phyloP scores from a whole-genome alignment of 192 early-diverging fungal species.

The Coemansia sp. region DNA sequence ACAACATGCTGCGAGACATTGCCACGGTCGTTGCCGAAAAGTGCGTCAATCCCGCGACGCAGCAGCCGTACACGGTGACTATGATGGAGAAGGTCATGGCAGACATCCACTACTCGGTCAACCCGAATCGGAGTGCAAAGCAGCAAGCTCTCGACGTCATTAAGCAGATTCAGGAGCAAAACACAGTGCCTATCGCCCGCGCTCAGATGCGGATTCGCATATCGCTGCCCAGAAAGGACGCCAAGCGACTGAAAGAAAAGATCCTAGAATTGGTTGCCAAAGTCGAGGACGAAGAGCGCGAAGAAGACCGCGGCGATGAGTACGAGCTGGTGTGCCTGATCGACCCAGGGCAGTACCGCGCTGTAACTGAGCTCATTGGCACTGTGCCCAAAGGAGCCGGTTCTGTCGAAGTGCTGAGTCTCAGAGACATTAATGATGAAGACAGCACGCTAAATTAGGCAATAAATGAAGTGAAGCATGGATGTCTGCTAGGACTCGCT shows the following conservation, averaged over 20 bases:
- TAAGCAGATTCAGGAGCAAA: conserved; percentile 84
- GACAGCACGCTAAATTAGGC: conserved; percentile 54
- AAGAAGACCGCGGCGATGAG: conserved; percentile 16
- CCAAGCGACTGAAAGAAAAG: conserved; percentile 82
- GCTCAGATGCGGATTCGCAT: conserved; percentile 92
- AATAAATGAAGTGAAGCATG: not conserved
- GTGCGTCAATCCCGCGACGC: conserved; percentile 93
- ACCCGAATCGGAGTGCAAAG: conserved; percentile 85
- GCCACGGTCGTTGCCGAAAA: conserved; percentile 93
- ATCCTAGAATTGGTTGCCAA: conserved; percentile 65
- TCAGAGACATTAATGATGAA: conserved; percentile 69
- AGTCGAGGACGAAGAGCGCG: conserved; percentile 72
- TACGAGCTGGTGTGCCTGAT: conserved; percentile 59
- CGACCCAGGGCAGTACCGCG: conserved; percentile 90
- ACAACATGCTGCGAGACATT: conserved; percentile 84
- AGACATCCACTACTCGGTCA: conserved; percentile 89
- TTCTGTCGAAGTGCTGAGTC: conserved; percentile 81
- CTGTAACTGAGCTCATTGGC: conserved; percentile 79
- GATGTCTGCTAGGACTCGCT: not conserved
- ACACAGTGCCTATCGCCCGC: conserved; percentile 84
- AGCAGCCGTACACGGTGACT: conserved; percentile 91
- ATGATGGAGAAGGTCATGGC: conserved; percentile 99
- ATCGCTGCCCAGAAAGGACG: conserved; percentile 77
- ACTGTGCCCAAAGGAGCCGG: conserved; percentile 84
- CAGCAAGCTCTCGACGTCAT: conserved; percentile 90